Evolutionary conservation across 192 early-diverging fungal genomes (phyloP), one percentile per base, ranked within the genome.

Genomic region (Gamsiella multidivaricata): DNA sequence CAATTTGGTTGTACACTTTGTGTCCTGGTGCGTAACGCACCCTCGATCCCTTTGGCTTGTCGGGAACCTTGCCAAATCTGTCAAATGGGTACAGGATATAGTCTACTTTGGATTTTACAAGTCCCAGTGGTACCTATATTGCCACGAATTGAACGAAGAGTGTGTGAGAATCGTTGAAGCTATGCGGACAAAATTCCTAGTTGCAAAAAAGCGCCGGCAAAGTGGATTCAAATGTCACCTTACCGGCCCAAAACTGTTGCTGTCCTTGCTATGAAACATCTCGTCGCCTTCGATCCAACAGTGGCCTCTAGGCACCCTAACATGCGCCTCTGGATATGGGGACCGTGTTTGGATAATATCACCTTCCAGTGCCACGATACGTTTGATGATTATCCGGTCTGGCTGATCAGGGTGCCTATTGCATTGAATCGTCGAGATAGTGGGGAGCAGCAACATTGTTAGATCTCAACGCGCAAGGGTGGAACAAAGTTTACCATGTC

Each of bases 201-300:
- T n/a, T n/a, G n/a, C n/a, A n/a, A n/a, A n/a, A n/a, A n/a, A n/a
- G n/a, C n/a, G n/a, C n/a, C n/a, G n/a, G n/a, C n/a, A n/a, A n/a
- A n/a, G n/a, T n/a, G n/a, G n/a, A n/a, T n/a, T n/a, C n/a, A n/a
- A n/a, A n/a, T 42, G 8, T 10, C 4, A 41, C 6, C n/a, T 83
- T 80, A 91, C 88, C 0, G 93, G 89, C 46, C 94, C 94, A 74
- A 91, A 94, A 14, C 80, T 61, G 79, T 93, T 94, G 69, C 93
- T 94, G 52, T 95, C 94, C 49, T 80, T 84, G 54, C 91, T 92
- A 64, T 94, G 92, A 70, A 92, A 95, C 37, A 85, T 85, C 71
- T 95, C 94, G 70, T 95, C 94, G 33, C 91, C 91, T 69, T 95
- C 94, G 45, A 94, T 82, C 94, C 94, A 95, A 69, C 90, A 92